phyloP scores from a whole-genome alignment of 192 early-diverging fungal genomes.

The Entophlyctis helioformis region DNA sequence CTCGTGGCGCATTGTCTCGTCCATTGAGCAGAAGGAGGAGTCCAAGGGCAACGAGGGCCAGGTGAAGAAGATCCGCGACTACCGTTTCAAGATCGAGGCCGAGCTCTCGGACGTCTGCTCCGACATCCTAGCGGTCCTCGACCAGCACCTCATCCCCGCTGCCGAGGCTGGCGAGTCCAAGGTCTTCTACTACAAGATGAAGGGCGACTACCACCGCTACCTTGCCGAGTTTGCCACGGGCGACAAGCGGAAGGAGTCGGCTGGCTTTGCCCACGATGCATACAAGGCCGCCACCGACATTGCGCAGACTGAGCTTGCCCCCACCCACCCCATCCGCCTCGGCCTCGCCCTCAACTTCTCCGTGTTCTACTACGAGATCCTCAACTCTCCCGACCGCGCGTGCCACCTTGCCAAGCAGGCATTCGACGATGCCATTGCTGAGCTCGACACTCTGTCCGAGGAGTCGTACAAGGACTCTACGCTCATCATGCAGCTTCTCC shows the following conservation, averaged over 20 bases:
- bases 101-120: conserved; percentile 93
- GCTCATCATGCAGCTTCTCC: conserved; percentile 97
- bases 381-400: conserved; percentile 94
- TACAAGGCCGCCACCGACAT: conserved; percentile 95
- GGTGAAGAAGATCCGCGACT: conserved; percentile 86
- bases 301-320: conserved; percentile 84
- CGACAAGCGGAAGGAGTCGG: conserved; percentile 72
- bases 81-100: conserved; percentile 88
- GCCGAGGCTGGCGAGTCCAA: conserved; percentile 94
- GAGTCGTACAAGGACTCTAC: conserved; percentile 99
- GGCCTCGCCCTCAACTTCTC: conserved; percentile 98
- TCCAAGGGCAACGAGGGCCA: conserved; percentile 82
- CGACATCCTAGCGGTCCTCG: conserved; percentile 87
- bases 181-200: conserved; percentile 99
- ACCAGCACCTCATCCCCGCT: conserved; percentile 79
- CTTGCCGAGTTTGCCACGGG: conserved; percentile 92
- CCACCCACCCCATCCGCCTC: conserved; percentile 98
- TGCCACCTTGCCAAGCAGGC: conserved; percentile 95
- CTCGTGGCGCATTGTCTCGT: conserved; percentile 98
- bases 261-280: conserved; percentile 75
- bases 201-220: conserved; percentile 99
- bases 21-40: conserved; percentile 99
- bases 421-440: conserved; percentile 98
- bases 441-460: conserved; percentile 95
- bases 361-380: conserved; percentile 98